A percentile compares a stretch with the other conserved stretches of the same genome.
Evolutionary conservation across 1,284 basidiomycete species (phyloP).

Genomic region (Gymnopus androsaceus): DNA sequence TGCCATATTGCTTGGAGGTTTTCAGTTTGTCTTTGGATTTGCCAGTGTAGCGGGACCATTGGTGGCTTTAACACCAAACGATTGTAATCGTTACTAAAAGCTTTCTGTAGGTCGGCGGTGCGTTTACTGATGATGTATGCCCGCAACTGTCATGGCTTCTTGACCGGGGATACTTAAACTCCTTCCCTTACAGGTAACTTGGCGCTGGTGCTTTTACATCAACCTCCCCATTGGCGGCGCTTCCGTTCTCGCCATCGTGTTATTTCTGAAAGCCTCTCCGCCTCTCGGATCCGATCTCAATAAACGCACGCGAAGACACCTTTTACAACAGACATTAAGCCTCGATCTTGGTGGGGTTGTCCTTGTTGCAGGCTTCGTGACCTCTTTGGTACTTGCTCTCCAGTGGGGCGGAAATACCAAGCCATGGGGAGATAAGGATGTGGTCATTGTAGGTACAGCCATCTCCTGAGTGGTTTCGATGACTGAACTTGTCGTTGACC

Average conservation of each 20-base stretch:
- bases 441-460: slow-evolving; percentile 24
- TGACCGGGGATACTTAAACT: too few species aligned
- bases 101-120: too few species aligned
- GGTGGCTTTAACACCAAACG: too few species aligned
- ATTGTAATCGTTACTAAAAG: too few species aligned
- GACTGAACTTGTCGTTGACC: not conserved
- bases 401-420: slow-evolving; percentile 41
- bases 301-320: slow-evolving; percentile 4
- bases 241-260: slow-evolving; percentile 12
- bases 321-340: slow-evolving; percentile 2
- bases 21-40: slow-evolving; percentile 14
- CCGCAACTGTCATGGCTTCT: too few species aligned
- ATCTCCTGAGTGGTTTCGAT: not conserved
- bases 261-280: slow-evolving; percentile 16
- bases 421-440: slow-evolving; percentile 36
- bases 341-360: slow-evolving; percentile 17
- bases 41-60: too few species aligned
- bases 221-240: slow-evolving; percentile 20
- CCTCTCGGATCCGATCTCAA: slow-evolving; percentile 18
- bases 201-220: slow-evolving; percentile 11
- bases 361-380: slow-evolving; percentile 14
- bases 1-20: slow-evolving; percentile 10
- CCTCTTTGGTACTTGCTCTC: slow-evolving; percentile 17
- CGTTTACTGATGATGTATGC: slow-evolving; percentile 15
- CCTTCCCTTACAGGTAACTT: not conserved